These are phyloP conservation scores for Fusarium avenaceum DNA, from an alignment of 2,329 filamentous ascomycete species.

Conservation along the genomic window DNA sequence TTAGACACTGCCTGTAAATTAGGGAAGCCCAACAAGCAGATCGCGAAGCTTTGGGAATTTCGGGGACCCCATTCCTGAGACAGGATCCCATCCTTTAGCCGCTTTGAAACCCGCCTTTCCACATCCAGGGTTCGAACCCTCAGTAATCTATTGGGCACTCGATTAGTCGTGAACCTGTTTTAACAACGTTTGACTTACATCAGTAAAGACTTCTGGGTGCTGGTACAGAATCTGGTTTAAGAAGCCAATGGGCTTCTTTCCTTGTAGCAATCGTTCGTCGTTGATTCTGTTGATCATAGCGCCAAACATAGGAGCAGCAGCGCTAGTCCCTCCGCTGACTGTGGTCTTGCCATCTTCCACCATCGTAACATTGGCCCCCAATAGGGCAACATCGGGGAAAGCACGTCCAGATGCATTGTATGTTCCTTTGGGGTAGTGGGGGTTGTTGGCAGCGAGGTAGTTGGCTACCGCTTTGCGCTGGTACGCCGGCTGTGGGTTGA, in stretches of 20 bases:
- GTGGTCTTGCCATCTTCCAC: not conserved
- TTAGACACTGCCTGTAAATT: not conserved
- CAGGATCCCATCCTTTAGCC: slow-evolving; percentile 17
- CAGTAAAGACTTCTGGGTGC: slow-evolving; percentile 5
- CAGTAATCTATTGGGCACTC: not conserved
- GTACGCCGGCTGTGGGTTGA: not conserved
- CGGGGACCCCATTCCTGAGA: slow-evolving; percentile 9
- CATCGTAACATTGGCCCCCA: not conserved
- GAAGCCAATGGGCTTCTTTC: slow-evolving; percentile 1
- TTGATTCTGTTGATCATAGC: slow-evolving; percentile 11
- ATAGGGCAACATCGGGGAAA: not conserved
- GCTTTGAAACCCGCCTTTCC: slow-evolving; percentile 2
- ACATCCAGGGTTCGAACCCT: slow-evolving; percentile 6
- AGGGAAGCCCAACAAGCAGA: slow-evolving; percentile 2
- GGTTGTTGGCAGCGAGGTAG: not conserved
- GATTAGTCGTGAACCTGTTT: not conserved
- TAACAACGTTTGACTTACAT: not conserved
- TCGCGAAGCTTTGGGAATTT: slow-evolving; percentile 8
- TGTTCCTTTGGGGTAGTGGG: slow-evolving; percentile 12
- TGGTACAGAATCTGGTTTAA: slow-evolving; percentile 14
- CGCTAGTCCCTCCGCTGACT: slow-evolving; percentile 5
- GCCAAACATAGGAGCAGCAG: not conserved
- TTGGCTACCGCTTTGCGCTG: slow-evolving; percentile 2
- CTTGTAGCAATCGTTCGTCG: not conserved
- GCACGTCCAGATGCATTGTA: slow-evolving; percentile 6